Base-by-base conservation (phyloP, 139 green algal genomes). In the Chlorella sp. region DNA sequence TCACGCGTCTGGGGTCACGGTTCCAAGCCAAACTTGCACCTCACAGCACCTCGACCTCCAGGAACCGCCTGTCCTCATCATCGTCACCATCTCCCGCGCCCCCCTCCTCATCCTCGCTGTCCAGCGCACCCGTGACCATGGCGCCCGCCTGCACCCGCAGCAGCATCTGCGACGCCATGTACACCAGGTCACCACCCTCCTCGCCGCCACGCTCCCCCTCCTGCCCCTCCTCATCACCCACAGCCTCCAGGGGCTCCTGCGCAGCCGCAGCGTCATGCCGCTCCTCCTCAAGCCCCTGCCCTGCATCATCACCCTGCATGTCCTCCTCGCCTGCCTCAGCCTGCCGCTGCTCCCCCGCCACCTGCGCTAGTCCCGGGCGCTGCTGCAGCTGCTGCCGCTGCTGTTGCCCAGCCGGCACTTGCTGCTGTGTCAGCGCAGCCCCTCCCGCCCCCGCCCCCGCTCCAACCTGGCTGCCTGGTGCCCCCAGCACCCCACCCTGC, bases 101-200 rank as follows among this genome's bases (percentile, higher is more conserved):
- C 10, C 42, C 42, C 42, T 55, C 42, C 10, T 55, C 17, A 17
- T 24, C 42, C 10, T 55, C 42, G 17, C 42, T 55, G 42, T 55
- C 42, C 10, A 24, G 17, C 10, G 42, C 42, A 10, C 42, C 42
- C 10, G 42, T 55, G 42, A 17, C 42, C 42, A 55, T 55, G 10
- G 42, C 42, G 17, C 55, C 22, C 14, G 55, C 55, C 20, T 64
- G 55, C 55, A 30, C 55, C 55, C 27, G 55, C 17, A 30, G 20
- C 55, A 64, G 22, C 14, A 64, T 27, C 55, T 64, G 55, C 55
- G 55, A 31, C 22, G 55, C 55, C 55, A 64, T 64, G 42, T 55
- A 17, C 10, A 55, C 42, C 10, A 55, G 42, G 42, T 55, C 42
- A 55, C 10, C 42, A 24, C 42, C 42, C 17, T 55, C 42, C 10